Evolutionary conservation across 352 stramenopile genomes (phyloP).

Genomic region (Sclerospora graminicola): DNA sequence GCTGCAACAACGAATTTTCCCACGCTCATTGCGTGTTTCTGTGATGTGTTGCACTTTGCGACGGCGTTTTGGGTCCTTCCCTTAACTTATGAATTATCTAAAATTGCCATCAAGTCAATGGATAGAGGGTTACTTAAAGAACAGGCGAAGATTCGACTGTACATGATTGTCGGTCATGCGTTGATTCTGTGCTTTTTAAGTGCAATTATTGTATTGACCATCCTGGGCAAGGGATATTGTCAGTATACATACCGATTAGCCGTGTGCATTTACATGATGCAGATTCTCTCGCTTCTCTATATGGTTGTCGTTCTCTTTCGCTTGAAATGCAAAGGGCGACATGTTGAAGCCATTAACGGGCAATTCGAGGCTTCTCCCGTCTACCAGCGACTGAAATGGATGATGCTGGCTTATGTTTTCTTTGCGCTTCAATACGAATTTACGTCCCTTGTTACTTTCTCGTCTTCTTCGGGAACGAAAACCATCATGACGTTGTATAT

Average conservation of each 20-base stretch:
- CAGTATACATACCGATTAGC: slow-evolving; percentile 18
- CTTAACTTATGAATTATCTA: slow-evolving; percentile 46
- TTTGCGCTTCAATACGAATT: slow-evolving; percentile 48
- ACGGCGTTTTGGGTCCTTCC: slow-evolving; percentile 40
- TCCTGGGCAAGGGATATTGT: slow-evolving; percentile 20
- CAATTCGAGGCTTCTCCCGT: slow-evolving; percentile 30
- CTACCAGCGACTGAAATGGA: slow-evolving; percentile 33
- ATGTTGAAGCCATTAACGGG: slow-evolving; percentile 32
- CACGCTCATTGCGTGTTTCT: slow-evolving; percentile 28
- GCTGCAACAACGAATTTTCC: slow-evolving; percentile 17
- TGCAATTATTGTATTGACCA: slow-evolving; percentile 10
- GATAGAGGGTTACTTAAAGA: slow-evolving; percentile 40
- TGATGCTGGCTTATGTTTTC: slow-evolving; percentile 32
- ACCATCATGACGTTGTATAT: slow-evolving; percentile 11
- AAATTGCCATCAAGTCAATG: slow-evolving; percentile 51
- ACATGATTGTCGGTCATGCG: slow-evolving; percentile 15
- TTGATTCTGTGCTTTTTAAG: slow-evolving; percentile 12
- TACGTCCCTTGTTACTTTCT: slow-evolving; percentile 32
- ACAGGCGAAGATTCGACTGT: slow-evolving; percentile 25
- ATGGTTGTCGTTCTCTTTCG: slow-evolving; percentile 19
- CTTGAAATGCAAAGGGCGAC: slow-evolving; percentile 27
- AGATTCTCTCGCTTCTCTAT: slow-evolving; percentile 22
- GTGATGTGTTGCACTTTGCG: slow-evolving; percentile 40
- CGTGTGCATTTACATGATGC: slow-evolving; percentile 13
- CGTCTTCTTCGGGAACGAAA: slow-evolving; percentile 3